A percentile compares a stretch with the other conserved stretches of the same genome.
phyloP scores from a whole-genome alignment of 352 stramenopile species.

The Paralagenidium karlingii region DNA sequence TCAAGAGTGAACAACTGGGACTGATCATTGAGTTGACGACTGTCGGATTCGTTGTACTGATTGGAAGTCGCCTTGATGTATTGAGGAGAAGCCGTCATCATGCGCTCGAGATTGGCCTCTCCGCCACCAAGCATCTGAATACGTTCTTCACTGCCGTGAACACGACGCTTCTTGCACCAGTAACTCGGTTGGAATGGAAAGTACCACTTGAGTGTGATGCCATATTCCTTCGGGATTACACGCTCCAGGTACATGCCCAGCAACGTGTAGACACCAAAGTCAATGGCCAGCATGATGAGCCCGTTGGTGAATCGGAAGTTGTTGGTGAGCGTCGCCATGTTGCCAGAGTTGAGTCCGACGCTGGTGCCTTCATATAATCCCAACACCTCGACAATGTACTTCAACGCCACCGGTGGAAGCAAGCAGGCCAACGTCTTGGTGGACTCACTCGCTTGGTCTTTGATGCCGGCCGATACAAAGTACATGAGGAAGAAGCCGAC shows the following conservation, averaged over 20 bases:
- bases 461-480: constrained; percentile 44
- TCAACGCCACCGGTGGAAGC: constrained; percentile 53
- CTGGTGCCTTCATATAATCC: constrained; percentile 34
- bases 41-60: too few relatives aligned
- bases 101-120: too few relatives aligned
- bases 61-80: too few relatives aligned
- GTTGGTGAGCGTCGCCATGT: constrained; percentile 16
- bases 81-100: not conserved
- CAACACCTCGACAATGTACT: constrained; percentile 55
- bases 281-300: constrained; percentile 79
- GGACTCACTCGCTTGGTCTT: constrained; percentile 20
- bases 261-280: constrained; percentile 78
- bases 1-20: constrained; percentile 18
- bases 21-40: too few relatives aligned
- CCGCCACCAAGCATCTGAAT: too few relatives aligned
- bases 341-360: constrained; percentile 24
- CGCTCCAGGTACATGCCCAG: constrained; percentile 85
- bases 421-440: constrained; percentile 34
- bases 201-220: constrained; percentile 82
- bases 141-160: too few relatives aligned
- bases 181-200: constrained; percentile 69
- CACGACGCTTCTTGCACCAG: constrained; percentile 28
- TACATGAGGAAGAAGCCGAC: constrained; percentile 13
- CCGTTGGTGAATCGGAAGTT: constrained; percentile 42
- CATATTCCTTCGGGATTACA: constrained; percentile 88